Evolutionary conservation across 2,329 filamentous ascomycete species (phyloP), one percentile per base, ranked within the genome.

Genomic region (Endothia cerciana): DNA sequence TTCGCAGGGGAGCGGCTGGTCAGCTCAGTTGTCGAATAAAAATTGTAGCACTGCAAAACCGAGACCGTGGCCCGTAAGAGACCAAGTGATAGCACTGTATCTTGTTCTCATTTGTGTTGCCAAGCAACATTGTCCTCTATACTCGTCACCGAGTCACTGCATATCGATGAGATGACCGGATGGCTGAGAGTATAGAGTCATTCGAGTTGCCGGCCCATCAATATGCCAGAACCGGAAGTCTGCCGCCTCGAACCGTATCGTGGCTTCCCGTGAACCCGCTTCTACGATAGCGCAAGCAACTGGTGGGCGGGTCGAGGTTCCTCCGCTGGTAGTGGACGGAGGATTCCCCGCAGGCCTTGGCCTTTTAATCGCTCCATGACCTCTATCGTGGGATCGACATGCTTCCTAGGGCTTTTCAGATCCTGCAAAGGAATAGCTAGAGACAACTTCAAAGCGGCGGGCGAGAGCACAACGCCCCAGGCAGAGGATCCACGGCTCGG

Each of bases 61-160:
- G 25, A 28, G 56, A 59, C 7, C 22, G 36, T 19, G 6, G 22
- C 45, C 11, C 15, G 58, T 22, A 33, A 15, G 17, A 33, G 10
- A 30, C 7, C 5, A 11, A 25, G 17, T 0, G 22, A 30, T 45
- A 45, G 22, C 22, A 45, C 25, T 33, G 41, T 5, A 61, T 40
- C 36, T 38, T 53, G 43, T 28, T 61, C 30, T 38, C 59, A 61
- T 61, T 53, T 49, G 33, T 61, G 30, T 36, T 61, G 40, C 45
- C 45, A 61, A 33, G n/a, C 45, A 61, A 17, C n/a, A 22, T n/a
- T 33, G 41, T n/a, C 38, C 43, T 36, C 38, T 47, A 51, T 30
- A 43, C 17, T n/a, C 30, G 19, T 40, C 30, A 51, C 36, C 38
- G 15, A 47, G 59, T 53, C n/a, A n/a, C 43, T 38, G 28, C n/a